A percentile compares a stretch with the other conserved stretches of the same genome.
These are phyloP conservation scores for Sherardia arvensis DNA, from an alignment of 257 asterid species.

Conservation along the genomic window DNA sequence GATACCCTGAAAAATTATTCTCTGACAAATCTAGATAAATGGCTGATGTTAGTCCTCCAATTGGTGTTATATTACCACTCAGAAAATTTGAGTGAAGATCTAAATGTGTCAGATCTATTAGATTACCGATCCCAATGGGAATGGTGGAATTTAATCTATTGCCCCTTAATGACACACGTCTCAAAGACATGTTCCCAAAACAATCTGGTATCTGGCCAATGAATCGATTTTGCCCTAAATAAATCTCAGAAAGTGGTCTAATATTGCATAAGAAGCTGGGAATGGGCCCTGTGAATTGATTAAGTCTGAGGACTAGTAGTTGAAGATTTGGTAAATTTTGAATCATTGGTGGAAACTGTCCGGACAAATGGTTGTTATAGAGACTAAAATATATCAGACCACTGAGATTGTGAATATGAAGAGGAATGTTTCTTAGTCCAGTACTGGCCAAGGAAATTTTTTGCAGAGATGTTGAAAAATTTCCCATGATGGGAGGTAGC, in stretches of 20 bases:
- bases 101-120: neutral
- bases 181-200: slow-evolving; percentile 6
- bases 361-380: neutral
- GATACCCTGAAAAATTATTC: neutral
- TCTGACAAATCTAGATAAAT: neutral
- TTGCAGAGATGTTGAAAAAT: neutral
- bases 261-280: neutral
- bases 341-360: neutral
- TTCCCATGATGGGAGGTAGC: too few species aligned
- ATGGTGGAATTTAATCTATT: neutral
- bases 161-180: neutral
- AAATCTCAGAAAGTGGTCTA: neutral
- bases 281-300: slow-evolving; percentile 1
- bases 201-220: neutral
- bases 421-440: slow-evolving; percentile 1
- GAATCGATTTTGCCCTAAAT: neutral
- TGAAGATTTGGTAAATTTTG: neutral
- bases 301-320: neutral
- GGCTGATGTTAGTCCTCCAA: neutral
- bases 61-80: neutral
- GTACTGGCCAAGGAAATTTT: neutral
- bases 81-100: neutral
- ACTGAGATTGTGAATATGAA: neutral
- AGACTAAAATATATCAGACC: neutral
- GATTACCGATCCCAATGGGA: neutral